Evolutionary conservation across 441 rosid species (phyloP), one percentile per base, ranked within the genome.

Genomic region (Euphorbia celastroides): DNA sequence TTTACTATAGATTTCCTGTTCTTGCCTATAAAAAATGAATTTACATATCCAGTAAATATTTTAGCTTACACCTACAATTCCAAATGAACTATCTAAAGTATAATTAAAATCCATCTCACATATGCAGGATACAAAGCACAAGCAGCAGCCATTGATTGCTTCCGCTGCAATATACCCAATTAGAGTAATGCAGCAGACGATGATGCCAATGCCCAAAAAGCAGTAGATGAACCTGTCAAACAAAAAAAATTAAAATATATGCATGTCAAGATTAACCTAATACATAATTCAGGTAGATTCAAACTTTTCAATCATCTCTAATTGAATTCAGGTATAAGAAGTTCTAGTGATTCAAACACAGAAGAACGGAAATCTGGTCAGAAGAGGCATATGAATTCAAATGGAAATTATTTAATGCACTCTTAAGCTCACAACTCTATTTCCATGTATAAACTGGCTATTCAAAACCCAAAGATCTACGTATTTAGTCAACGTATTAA

Each of bases 151-250:
- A 77, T 75, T 82, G 59, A 87, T 77, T 19, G 93, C 79, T 80
- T 87, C 97, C 73, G 97, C 97, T 59, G 97, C 98, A 31, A 88
- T 81, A 83, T 90, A 93, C 63, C 98, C 97, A 5, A 90, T 84
- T 66, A 84, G 57, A 48, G 87, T 80, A 69, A 87, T 67, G 67
- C 86, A 78, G 66, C 93, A 84, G 64, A 86, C 65, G 72, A 82
- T 78, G 52, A 89, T 67, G 30, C 98, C 98, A 77, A 90, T 80
- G 41, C 88, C 95, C 93, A 93, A 88, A 66, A 86, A 90, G 20
- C 87, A 85, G 82, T 93, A 88, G 72, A 93, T 90, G 78, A 93
- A 89, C 96, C 98, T 87, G 86, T 74, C 77, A 82, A 36, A 5
- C 74, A 63, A 62, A 52, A 51, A 38, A 50, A 25, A 27, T 69